Evolutionary conservation across 2,329 filamentous ascomycete genomes (phyloP), one percentile per base, ranked within the genome.

Genomic region (Lasiodiplodia sp.): DNA sequence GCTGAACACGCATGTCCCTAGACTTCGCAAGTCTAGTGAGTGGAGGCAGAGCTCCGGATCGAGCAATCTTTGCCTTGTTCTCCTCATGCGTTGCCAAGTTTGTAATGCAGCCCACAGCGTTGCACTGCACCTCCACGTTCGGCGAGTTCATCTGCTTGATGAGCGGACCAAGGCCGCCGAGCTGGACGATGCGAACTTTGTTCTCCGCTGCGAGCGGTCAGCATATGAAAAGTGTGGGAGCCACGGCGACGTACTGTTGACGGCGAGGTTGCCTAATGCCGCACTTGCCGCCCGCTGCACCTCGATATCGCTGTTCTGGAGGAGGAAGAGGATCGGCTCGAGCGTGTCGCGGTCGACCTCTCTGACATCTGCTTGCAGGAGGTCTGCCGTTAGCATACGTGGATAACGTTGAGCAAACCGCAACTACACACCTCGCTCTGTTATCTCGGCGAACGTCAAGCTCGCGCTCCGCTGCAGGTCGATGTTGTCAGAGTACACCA

Each of bases 121-220:
- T 99, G 85, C 96, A 99, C 82, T 99, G 96, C 31, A 99, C 96
- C 80, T 99, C 96, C 73, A 99, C 96, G 75, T 99, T 99, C 57
- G 91, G 88, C 68, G 95, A 98, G 83, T 96, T 93, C 96, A 99
- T 99, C 82, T 99, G 96, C 72, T 93, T 91, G 81, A 98, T 99
- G 70, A 99, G 87, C 66, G 96, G 95, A 66, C 90, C 90, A 70
- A 99, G 87, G 31, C 96, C 96, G 69, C 94, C 94, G 18, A 99
- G 89, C 72, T 93, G 89, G 70, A 99, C 96, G 75, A 99, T 99
- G 72, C 95, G 86, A 71, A 98, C 94, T 81, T 99, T 99, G 86
- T 99, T 99, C 79, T 97, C 94, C 73, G 93, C 96, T 98, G 75
- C n/a, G 66, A 51, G 11, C 49, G 57, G 79, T 89, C 78, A 88